Evolutionary conservation across 169 alveolate genomes (phyloP), one percentile per base, ranked within the genome.

Genomic region (Plasmodium vivax): DNA sequence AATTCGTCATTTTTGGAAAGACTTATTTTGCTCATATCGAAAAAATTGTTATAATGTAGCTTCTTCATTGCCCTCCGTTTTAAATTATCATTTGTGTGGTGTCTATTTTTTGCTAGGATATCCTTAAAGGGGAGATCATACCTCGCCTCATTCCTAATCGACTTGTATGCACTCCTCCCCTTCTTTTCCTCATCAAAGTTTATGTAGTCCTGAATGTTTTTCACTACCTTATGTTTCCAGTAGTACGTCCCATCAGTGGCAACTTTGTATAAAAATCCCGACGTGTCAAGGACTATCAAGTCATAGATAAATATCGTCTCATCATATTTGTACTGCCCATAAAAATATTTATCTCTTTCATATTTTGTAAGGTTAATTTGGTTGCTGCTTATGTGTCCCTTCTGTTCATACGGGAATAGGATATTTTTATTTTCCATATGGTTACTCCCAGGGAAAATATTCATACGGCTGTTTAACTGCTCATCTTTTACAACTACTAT

Each of bases 191-290:
- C 62, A 16, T 74, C 84, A 81, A 80, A 30, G 83, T 74, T 71
- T 90, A 82, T 5, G 73, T 81, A 68, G 30, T 71, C 34, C 10
- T 79, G 91, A 47, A 90, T 82, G 45, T 81, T 62, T 7, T 90
- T 51, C 27, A 90, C 94, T 80, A 90, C 83, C 54, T 72, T 79
- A 80, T 62, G 54, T 90, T 90, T 90, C 94, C 94, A 90, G 38
- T 90, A 51, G 47, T 90, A 90, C 23, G 56, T 90, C 8, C 94
- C 94, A 90, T 90, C 92, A 10, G 94, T 90, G n/a, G 94, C 62
- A 41, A 90, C 83, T 81, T 90, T 90, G 75, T 90, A 90, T 90
- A 90, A 68, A 90, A 80, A 81, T 8, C 94, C 94, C n/a, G 94
- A 79, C 12, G 71, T 81, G 72, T 90, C 94, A 3, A 90, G 62